Evolutionary conservation across 2,329 filamentous ascomycete species (phyloP).

Genomic region (Colletotrichum graminicola): DNA sequence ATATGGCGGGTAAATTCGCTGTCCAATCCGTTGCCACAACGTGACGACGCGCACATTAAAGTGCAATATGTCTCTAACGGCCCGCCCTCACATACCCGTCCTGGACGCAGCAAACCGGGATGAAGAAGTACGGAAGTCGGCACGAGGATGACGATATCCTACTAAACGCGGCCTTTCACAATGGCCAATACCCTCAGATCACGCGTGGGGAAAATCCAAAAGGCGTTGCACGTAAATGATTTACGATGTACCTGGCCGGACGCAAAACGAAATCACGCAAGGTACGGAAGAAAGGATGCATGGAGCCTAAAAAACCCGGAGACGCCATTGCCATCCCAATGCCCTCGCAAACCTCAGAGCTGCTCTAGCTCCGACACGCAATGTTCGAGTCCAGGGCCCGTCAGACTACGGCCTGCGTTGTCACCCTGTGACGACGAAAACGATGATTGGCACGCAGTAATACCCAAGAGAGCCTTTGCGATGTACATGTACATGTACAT

Average conservation of each 20-base stretch:
- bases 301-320: conserved; percentile 1
- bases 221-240: background rate
- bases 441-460: background rate
- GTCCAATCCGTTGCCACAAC: conserved; percentile 1
- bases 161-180: background rate
- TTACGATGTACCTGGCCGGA: conserved; percentile 10
- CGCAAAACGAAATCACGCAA: background rate
- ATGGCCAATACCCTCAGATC: background rate
- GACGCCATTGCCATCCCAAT: conserved; percentile 10
- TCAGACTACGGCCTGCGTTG: conserved; percentile 17
- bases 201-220: background rate
- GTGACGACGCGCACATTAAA: conserved; percentile 3
- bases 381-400: background rate
- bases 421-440: conserved; percentile 27
- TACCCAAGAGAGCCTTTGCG: background rate
- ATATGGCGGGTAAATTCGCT: conserved; percentile 24
- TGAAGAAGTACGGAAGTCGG: conserved; percentile 10
- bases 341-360: background rate
- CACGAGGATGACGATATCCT: background rate
- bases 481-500: too few relatives aligned
- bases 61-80: conserved; percentile 25
- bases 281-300: background rate
- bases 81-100: conserved; percentile 11
- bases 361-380: conserved; percentile 2
- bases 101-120: background rate